Percentiles rank a stretch among this genome's conserved stretches.
These are phyloP conservation scores for Phlebopus sp. DNA, from an alignment of 1,284 basidiomycete species.

Conservation along the genomic window DNA sequence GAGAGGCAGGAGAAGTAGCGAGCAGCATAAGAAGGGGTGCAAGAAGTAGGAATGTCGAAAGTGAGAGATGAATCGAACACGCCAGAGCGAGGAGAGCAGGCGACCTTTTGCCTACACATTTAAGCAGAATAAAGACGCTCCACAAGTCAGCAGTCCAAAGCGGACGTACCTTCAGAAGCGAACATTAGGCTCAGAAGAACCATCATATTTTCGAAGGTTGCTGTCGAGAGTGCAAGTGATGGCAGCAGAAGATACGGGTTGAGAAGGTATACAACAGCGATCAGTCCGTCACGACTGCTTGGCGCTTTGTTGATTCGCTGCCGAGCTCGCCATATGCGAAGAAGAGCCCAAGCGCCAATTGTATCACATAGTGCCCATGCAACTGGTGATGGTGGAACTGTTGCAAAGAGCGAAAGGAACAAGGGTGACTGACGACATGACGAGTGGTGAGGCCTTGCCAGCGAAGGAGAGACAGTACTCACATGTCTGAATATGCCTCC, in stretches of 20 bases:
- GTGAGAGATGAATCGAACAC: slow-evolving; percentile 65
- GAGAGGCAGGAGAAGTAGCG: slow-evolving; percentile 55
- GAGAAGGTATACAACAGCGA: slow-evolving; percentile 71
- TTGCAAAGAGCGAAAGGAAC: slow-evolving; percentile 74
- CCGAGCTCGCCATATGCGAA: slow-evolving; percentile 64
- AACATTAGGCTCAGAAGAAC: slow-evolving; percentile 69
- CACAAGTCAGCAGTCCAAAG: neutral
- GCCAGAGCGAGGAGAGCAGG: slow-evolving; percentile 65
- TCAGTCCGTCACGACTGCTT: slow-evolving; percentile 50
- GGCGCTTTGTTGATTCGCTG: slow-evolving; percentile 40
- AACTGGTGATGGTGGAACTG: slow-evolving; percentile 56
- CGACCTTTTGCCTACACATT: slow-evolving; percentile 47
- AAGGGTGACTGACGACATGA: slow-evolving; percentile 66
- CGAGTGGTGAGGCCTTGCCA: neutral
- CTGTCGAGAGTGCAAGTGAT: slow-evolving; percentile 77
- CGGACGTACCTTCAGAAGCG: slow-evolving; percentile 59
- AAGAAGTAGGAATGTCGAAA: slow-evolving; percentile 70
- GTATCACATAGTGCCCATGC: slow-evolving; percentile 75
- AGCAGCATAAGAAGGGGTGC: slow-evolving; percentile 68
- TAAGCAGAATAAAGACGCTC: neutral
- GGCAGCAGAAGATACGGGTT: slow-evolving; percentile 87
- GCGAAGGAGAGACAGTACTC: slow-evolving; percentile 24
- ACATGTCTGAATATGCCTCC: slow-evolving; percentile 86
- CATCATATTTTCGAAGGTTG: slow-evolving; percentile 74
- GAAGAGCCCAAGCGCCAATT: slow-evolving; percentile 62